phyloP scores from a whole-genome alignment of 805 yeast species.

The Lachancea dasiensis region DNA sequence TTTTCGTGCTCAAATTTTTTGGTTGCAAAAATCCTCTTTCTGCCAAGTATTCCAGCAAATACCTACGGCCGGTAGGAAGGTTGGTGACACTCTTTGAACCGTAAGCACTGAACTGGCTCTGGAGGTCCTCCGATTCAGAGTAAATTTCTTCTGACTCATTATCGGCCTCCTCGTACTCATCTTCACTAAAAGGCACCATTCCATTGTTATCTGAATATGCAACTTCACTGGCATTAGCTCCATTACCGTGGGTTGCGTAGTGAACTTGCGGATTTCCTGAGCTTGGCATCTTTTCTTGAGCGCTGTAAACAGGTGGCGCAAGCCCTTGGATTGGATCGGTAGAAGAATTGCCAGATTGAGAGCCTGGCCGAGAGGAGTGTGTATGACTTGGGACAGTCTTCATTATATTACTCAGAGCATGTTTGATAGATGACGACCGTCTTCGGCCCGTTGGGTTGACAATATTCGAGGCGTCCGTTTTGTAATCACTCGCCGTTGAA shows the following conservation, averaged over 20 bases:
- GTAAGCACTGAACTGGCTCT: slow-evolving; percentile 2
- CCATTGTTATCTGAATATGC: slow-evolving; percentile 2
- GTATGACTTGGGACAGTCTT: slow-evolving; percentile 5
- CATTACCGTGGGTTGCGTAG: slow-evolving; percentile 5
- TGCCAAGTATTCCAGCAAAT: slow-evolving; percentile 17
- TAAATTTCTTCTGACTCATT: slow-evolving; percentile 10
- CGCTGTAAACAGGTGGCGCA: too few relatives aligned
- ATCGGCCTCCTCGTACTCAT: slow-evolving; percentile 9
- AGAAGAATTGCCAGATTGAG: neutral
- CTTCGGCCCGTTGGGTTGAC: slow-evolving; percentile 11
- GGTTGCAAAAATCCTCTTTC: slow-evolving; percentile 28
- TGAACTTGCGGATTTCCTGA: slow-evolving; percentile 5
- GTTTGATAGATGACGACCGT: slow-evolving; percentile 24
- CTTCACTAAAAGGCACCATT: slow-evolving; percentile 5
- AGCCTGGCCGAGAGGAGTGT: neutral
- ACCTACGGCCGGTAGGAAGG: slow-evolving; percentile 1
- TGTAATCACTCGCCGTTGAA: neutral
- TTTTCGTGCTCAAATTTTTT: slow-evolving; percentile 14
- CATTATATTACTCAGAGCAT: slow-evolving; percentile 22
- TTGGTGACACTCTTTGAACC: slow-evolving; percentile 1
- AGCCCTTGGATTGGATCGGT: neutral
- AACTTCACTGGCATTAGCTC: slow-evolving; percentile 2
- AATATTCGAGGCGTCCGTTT: too few relatives aligned
- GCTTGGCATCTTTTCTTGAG: neutral
- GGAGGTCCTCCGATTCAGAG: slow-evolving; percentile 7